A percentile compares a stretch with the other conserved stretches of the same genome.
phyloP scores from a whole-genome alignment of 305 asterid genomes.

The Solanum hybrid region DNA sequence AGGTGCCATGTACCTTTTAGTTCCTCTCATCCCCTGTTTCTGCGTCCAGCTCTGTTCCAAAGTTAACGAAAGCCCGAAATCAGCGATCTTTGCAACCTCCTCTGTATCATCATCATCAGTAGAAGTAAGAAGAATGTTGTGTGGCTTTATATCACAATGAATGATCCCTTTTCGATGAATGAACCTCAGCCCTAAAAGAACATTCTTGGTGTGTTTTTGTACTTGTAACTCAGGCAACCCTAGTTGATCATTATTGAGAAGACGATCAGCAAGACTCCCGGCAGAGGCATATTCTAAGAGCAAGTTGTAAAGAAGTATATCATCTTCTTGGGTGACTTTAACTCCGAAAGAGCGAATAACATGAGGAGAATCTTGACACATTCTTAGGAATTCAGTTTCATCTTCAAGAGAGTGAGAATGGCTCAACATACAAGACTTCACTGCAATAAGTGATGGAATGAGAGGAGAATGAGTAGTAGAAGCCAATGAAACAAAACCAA shows the following conservation, averaged over 20 bases:
- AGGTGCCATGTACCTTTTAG: neutral
- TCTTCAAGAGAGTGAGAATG: neutral
- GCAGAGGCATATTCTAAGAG: neutral
- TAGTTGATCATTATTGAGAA: neutral
- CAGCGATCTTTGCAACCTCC: neutral
- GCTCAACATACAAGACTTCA: neutral
- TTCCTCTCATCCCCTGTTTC: neutral
- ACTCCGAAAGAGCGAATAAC: neutral
- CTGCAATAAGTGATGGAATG: neutral
- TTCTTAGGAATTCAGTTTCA: neutral
- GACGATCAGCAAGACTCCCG: neutral
- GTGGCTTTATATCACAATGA: neutral
- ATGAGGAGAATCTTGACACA: neutral
- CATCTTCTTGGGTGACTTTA: neutral
- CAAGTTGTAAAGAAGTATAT: neutral
- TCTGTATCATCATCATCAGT: neutral
- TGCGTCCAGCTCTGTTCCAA: neutral
- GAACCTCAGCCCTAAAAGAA: neutral
- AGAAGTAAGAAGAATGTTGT: neutral
- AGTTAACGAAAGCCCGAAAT: neutral
- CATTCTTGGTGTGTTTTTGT: neutral
- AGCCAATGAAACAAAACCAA: neutral
- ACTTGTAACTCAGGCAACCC: neutral
- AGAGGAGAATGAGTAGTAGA: neutral
- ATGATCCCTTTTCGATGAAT: neutral